Evolutionary conservation across 306 rosid species (phyloP).

Genomic region (Vigna radiata): DNA sequence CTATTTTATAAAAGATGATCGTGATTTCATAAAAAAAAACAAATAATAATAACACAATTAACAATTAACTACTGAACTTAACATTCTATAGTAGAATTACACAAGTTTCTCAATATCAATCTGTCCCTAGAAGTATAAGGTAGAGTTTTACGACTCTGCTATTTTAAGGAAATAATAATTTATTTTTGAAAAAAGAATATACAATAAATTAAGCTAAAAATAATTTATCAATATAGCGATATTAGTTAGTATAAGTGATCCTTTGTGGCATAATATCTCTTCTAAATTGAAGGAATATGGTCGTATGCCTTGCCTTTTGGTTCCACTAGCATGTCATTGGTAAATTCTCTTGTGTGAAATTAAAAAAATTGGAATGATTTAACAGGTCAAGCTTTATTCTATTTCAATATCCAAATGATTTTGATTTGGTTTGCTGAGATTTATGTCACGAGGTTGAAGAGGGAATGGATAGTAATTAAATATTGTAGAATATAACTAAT

Average conservation of each 20-base stretch:
- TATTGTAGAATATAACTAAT: neutral
- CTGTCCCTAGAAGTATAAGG: slow-evolving; percentile 3
- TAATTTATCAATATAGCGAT: too few species aligned
- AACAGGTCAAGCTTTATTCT: slow-evolving; percentile 29
- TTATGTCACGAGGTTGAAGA: slow-evolving; percentile 30
- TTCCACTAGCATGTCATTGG: neutral
- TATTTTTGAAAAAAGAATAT: too few species aligned
- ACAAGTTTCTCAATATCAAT: neutral
- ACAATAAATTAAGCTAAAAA: too few species aligned
- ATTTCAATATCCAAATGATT: slow-evolving; percentile 7
- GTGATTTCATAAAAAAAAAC: neutral
- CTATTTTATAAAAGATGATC: neutral
- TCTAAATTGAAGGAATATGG: neutral
- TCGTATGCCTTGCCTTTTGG: slow-evolving; percentile 15
- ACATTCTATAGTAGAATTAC: neutral
- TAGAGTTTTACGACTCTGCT: neutral
- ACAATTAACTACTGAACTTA: neutral
- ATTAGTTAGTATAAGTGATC: too few species aligned
- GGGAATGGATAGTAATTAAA: neutral
- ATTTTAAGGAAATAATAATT: neutral
- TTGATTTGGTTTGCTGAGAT: slow-evolving; percentile 15
- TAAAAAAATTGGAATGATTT: neutral
- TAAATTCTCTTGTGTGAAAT: slow-evolving; percentile 25
- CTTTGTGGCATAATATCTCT: too few species aligned
- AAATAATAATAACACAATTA: neutral